Base-by-base conservation (phyloP, 306 rosid genomes). In the Dryas alaskensis region DNA sequence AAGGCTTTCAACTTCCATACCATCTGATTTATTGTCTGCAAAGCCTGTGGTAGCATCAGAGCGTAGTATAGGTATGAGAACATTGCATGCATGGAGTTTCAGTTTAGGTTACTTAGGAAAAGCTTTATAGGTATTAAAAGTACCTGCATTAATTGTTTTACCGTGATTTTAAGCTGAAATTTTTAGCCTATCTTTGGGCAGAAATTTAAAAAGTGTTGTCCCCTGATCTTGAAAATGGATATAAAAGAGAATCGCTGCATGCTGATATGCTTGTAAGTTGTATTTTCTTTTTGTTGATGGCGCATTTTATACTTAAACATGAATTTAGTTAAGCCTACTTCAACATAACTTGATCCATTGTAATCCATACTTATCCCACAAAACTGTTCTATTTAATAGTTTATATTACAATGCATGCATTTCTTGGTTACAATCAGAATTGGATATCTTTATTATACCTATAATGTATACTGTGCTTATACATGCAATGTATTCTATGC, bases 31-130 rank as follows among this genome's bases (percentile, higher is more conserved):
- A 45, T 79, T 87, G 82, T 89, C 92, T 17, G 77, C 76, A 42
- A 87, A 71, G 79, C 80, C 89, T 25, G 76, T 82, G 45, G 86
- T 67, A 79, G 52, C 73, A 47, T 68, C 93, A 45, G 92, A 87
- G 27, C 84, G 88, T 67, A 57, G 78, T 76, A 75, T 86, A 85
- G 98, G 98, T 91, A 87, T 31, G 79, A 62, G 37, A 57, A 65
- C 58, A 53, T 78, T 84, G 25, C 49, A 14, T 73, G n/a, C 42
- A 31, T 1, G 37, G 3, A 31, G 25, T 74, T 62, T 50, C 79
- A 76, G 46, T 51, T 40, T 40, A 40, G 37, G 10, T 51, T 40
- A 10, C 50, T 16, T 69, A 37, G 31, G 46, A 69, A 53, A 57
- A 57, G 39, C 3, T 19, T 22, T 10, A 57, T 57, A 57, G 31